Evolutionary conservation across 2,329 filamentous ascomycete species (phyloP), one percentile per base, ranked within the genome.

Genomic region (Hypoxylon sp.): DNA sequence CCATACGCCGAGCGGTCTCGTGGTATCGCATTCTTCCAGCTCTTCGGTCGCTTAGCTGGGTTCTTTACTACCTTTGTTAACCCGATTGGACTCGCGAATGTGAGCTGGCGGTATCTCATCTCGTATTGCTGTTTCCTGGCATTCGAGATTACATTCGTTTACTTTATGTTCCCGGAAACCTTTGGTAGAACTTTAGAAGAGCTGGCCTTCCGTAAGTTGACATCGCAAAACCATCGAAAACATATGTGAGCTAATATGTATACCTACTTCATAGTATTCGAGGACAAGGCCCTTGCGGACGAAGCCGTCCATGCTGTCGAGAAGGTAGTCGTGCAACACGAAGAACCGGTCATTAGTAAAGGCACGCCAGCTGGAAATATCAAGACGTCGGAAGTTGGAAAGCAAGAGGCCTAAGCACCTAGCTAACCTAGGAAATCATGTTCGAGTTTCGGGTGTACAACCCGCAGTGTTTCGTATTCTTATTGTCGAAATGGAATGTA

Each of bases 131-230:
- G 78, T 29, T 84, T 82, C 77, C 77, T 84, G 11, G 74, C 76
- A 1, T 80, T 83, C 37, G 81, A 84, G 72, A 76, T 83, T 44
- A 59, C 51, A 26, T 72, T 80, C 88, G 91, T 96, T 55, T 96
- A 90, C 81, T 92, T 94, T 80, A 85, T 94, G 70, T 97, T 95
- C 78, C 93, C 93, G 9, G 93, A 97, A 81, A 97, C 93, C 0
- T 91, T 91, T 68, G 93, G 93, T 67, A 87, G 94, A 63, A 90
- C 92, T 58, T 83, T 96, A 24, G 92, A 96, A 82, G 93, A 96
- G 55, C 74, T 83, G 50, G 72, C 80, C 1, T 82, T 83, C 73
- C 72, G 81, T 83, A 78, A 74, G 81, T 79, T 31, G 44, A 42
- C 33, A 8, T 35, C 13, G 9, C 17, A 17, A 13, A 2, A 33